phyloP scores from a whole-genome alignment of 768 basidiomycete species.

The Solioccasus polychromus region DNA sequence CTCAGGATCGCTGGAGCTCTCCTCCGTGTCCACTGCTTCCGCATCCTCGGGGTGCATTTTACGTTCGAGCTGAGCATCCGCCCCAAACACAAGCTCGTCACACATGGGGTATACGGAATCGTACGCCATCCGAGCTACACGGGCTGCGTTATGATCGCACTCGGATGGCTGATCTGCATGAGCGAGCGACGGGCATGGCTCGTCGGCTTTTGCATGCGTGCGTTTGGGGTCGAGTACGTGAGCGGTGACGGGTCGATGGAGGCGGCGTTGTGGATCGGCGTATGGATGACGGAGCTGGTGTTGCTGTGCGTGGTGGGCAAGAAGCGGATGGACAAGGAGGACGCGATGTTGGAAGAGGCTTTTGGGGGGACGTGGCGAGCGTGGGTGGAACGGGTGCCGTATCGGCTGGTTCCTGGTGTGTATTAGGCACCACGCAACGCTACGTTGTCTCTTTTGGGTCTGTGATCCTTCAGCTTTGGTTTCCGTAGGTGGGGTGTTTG shows the following conservation, averaged over 20 bases:
- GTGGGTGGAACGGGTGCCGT: constrained; percentile 23
- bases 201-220: not conserved
- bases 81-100: constrained; percentile 31
- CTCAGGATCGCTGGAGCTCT: no score
- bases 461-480: no score
- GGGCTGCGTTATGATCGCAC: not conserved
- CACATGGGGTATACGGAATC: constrained; percentile 22
- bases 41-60: no score
- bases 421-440: no score
- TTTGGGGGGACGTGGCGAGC: constrained; percentile 28
- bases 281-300: not conserved
- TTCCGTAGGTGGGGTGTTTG: no score
- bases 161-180: constrained; percentile 5
- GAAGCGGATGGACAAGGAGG: constrained; percentile 26
- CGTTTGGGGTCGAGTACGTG: not conserved
- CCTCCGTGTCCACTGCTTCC: no score
- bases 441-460: no score
- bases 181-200: constrained; percentile 7
- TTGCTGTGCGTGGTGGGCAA: rapidly evolving
- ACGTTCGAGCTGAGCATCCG: not conserved
- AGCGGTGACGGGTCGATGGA: not conserved
- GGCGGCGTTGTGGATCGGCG: not conserved
- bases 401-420: constrained; percentile 21
- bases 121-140: constrained; percentile 34
- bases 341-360: constrained; percentile 25